These are phyloP conservation scores for Botrytis squamosa DNA, from an alignment of 2,329 filamentous ascomycete genomes.

Conservation along the genomic window DNA sequence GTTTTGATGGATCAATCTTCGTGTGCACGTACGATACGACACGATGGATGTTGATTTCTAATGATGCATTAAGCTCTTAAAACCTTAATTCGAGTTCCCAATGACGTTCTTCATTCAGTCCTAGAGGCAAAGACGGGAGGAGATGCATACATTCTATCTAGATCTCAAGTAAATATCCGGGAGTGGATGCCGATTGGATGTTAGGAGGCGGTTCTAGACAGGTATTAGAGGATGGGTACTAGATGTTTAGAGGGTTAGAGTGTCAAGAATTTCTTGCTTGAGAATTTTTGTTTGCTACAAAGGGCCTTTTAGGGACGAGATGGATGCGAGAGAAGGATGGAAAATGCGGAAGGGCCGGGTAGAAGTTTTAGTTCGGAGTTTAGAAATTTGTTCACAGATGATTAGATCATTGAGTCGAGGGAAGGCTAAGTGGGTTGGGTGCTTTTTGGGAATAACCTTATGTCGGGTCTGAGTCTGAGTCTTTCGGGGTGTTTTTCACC, in stretches of 20 bases:
- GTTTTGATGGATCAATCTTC: not conserved
- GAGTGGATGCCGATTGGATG: not conserved
- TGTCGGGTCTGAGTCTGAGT: not conserved
- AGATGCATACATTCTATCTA: not conserved
- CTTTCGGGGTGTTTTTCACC: not conserved
- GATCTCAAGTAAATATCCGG: not conserved
- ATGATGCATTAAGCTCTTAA: not conserved
- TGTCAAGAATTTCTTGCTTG: not conserved
- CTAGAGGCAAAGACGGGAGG: not conserved
- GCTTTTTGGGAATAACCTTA: not conserved
- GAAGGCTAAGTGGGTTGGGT: not conserved
- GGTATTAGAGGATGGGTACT: not conserved
- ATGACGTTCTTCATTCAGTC: not conserved
- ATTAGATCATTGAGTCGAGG: not conserved
- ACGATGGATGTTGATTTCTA: constrained; percentile 1
- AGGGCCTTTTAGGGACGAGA: not conserved
- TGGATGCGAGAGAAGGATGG: not conserved
- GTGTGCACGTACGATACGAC: not conserved
- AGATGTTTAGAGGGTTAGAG: not conserved
- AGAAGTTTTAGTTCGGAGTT: not conserved
- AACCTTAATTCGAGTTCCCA: not conserved
- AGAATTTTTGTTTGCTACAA: not conserved
- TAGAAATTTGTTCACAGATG: not conserved
- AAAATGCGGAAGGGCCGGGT: not conserved
- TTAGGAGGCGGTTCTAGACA: not conserved